phyloP scores from a whole-genome alignment of 768 basidiomycete genomes.

The Cantharellus anzutake region DNA sequence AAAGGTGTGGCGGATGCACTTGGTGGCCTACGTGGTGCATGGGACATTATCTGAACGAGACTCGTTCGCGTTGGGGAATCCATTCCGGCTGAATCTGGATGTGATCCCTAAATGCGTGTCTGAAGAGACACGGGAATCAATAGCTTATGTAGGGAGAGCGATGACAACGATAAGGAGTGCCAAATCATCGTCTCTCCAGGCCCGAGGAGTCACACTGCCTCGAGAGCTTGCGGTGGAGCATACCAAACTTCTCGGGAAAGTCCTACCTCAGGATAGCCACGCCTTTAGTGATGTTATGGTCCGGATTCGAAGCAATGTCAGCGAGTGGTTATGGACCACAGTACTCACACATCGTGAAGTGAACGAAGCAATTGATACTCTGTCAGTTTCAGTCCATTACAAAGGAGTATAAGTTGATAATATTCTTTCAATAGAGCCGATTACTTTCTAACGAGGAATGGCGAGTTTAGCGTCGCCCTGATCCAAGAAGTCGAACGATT shows the following conservation, averaged over 20 bases:
- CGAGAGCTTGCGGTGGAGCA: slow-evolving; percentile 44
- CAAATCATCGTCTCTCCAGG: slow-evolving; percentile 38
- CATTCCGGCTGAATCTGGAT: slow-evolving; percentile 39
- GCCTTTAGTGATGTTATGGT: slow-evolving; percentile 56
- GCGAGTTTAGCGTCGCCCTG: slow-evolving; percentile 67
- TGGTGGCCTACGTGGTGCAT: slow-evolving; percentile 67
- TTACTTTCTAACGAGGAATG: slow-evolving; percentile 77
- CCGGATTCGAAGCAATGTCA: slow-evolving; percentile 59
- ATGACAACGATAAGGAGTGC: slow-evolving; percentile 67
- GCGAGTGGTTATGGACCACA: slow-evolving; percentile 90
- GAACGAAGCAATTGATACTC: slow-evolving; percentile 62
- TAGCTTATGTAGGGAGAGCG: slow-evolving; percentile 72
- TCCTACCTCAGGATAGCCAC: slow-evolving; percentile 58
- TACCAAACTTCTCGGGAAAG: slow-evolving; percentile 39
- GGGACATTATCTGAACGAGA: slow-evolving; percentile 44
- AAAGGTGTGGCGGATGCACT: slow-evolving; percentile 64
- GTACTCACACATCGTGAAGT: slow-evolving; percentile 71
- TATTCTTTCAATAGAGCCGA: slow-evolving; percentile 35
- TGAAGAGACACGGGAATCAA: slow-evolving; percentile 52
- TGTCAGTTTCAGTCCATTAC: slow-evolving; percentile 30
- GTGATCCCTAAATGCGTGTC: slow-evolving; percentile 64
- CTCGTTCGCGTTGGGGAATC: slow-evolving; percentile 34
- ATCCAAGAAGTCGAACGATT: slow-evolving; percentile 77
- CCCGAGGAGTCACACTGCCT: slow-evolving; percentile 25
- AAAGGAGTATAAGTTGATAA: not conserved